Evolutionary conservation across 2,329 filamentous ascomycete species (phyloP), one percentile per base, ranked within the genome.

Genomic region (Beauveria asiatica): DNA sequence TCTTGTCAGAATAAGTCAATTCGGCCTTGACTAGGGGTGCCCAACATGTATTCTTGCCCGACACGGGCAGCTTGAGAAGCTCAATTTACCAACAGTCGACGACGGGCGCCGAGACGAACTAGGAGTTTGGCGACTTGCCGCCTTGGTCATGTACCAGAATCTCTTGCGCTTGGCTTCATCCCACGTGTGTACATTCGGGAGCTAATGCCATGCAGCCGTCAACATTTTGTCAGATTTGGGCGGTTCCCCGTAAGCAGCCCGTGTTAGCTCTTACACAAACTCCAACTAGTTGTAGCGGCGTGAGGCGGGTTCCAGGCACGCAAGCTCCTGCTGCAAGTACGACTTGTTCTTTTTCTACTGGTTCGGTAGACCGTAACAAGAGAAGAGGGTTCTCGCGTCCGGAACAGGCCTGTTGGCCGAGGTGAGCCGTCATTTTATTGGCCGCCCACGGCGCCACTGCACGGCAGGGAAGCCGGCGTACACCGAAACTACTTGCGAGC

Each of bases 71-170:
- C 49, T 50, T 46, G 39, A 33, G 39, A 33, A 52, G 57, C 48
- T 39, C 30, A 41, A 57, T 30, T 50, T 3, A 16, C n/a, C 30
- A 42, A 46, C 37, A 42, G 39, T n/a, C 30, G 23, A 49, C 16
- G 30, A n/a, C 3, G 19, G 23, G 21, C 13, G 33, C 30, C 27
- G 45, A 17, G 33, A 49, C 45, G 41, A 57, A 49, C 45, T 49
- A 57, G 33, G 54, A 49, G 54, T 57, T 59, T 41, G 48, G 57
- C 57, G 57, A 52, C 57, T 19, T 52, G 48, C 57, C 19, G 46
- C 17, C 41, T 59, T 23, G 1, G 4, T 5, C 52, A 45, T 51
- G 41, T 21, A 44, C 16, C 45, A 30, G 13, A 6, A 23, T 23
- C 3, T 4, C n/a, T 27, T 30, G 39, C 10, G 37, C 17, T 37